These are phyloP conservation scores for Lachancea mirantina DNA, from an alignment of 805 yeast species.

Conservation along the genomic window DNA sequence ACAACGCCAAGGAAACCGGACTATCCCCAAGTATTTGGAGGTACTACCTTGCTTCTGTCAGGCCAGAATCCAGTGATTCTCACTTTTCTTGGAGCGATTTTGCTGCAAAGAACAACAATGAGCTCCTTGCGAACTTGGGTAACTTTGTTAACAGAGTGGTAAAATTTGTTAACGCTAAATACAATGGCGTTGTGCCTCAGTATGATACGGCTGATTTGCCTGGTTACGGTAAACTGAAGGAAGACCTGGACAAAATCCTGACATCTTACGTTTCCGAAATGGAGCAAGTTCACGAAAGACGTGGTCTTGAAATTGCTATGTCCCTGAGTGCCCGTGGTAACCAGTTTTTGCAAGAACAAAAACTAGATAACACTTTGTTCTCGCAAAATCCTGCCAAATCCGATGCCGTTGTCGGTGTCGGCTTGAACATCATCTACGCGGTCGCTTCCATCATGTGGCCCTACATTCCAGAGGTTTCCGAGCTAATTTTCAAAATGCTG, in stretches of 20 bases:
- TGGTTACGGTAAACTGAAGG: slow-evolving; percentile 38
- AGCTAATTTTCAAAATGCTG: slow-evolving; percentile 66
- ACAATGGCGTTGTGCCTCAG: slow-evolving; percentile 80
- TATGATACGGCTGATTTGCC: slow-evolving; percentile 45
- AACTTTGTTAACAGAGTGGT: slow-evolving; percentile 91
- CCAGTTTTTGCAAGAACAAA: slow-evolving; percentile 91
- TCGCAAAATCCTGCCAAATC: slow-evolving; percentile 68
- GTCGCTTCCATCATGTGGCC: slow-evolving; percentile 81
- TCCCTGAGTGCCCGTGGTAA: slow-evolving; percentile 87
- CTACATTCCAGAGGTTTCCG: slow-evolving; percentile 80
- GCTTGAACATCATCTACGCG: slow-evolving; percentile 78
- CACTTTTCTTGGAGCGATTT: slow-evolving; percentile 97
- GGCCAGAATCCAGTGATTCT: slow-evolving; percentile 95
- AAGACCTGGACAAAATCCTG: slow-evolving; percentile 59
- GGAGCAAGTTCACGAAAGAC: slow-evolving; percentile 76
- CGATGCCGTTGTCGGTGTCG: slow-evolving; percentile 89
- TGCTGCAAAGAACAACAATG: slow-evolving; percentile 88
- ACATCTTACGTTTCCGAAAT: slow-evolving; percentile 56
- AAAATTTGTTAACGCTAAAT: slow-evolving; percentile 84
- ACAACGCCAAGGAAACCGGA: slow-evolving; percentile 92
- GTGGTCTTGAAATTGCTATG: slow-evolving; percentile 90
- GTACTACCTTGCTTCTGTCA: slow-evolving; percentile 82
- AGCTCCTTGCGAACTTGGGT: slow-evolving; percentile 91
- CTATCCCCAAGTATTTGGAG: slow-evolving; percentile 93
- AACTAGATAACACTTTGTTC: slow-evolving; percentile 81